Conservation (phyloP, 352 stramenopile species). For the Aphanomyces euteiches region DNA sequence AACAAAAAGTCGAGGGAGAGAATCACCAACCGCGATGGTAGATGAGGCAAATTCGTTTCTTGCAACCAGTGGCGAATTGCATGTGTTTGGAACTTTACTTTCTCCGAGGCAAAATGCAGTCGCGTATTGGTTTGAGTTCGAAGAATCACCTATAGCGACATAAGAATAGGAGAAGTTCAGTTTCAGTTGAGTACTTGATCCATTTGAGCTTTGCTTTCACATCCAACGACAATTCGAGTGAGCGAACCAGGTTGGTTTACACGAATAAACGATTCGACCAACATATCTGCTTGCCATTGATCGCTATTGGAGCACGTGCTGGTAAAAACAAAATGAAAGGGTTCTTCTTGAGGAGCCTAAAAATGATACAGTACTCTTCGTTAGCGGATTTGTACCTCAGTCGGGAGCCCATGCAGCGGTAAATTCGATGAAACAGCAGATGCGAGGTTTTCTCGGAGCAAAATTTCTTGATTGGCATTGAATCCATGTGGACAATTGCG, state of each 20-base stretch:
- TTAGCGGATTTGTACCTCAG: not conserved
- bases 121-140: constrained; percentile 22
- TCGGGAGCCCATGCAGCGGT: constrained; percentile 25
- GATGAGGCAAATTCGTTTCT: constrained; percentile 56
- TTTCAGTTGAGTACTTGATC: constrained; percentile 32
- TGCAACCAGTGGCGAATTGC: constrained; percentile 63
- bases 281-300: constrained; percentile 70
- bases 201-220: constrained; percentile 41
- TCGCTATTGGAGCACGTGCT: constrained; percentile 58
- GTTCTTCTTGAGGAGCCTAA: constrained; percentile 41
- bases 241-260: constrained; percentile 56
- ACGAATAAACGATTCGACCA: constrained; percentile 58
- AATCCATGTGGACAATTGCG: constrained; percentile 55
- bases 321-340: constrained; percentile 75
- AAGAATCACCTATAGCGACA: not conserved
- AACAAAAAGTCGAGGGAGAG: constrained; percentile 76
- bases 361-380: not conserved
- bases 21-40: constrained; percentile 53
- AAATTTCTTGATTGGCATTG: constrained; percentile 68
- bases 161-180: not conserved
- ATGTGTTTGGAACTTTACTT: constrained; percentile 41
- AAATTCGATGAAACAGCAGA: constrained; percentile 43
- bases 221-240: constrained; percentile 69
- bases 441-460: constrained; percentile 49
- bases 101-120: constrained; percentile 41